Conservation (phyloP, 257 asterid genomes). For the Nyctanthes arbortristis region DNA sequence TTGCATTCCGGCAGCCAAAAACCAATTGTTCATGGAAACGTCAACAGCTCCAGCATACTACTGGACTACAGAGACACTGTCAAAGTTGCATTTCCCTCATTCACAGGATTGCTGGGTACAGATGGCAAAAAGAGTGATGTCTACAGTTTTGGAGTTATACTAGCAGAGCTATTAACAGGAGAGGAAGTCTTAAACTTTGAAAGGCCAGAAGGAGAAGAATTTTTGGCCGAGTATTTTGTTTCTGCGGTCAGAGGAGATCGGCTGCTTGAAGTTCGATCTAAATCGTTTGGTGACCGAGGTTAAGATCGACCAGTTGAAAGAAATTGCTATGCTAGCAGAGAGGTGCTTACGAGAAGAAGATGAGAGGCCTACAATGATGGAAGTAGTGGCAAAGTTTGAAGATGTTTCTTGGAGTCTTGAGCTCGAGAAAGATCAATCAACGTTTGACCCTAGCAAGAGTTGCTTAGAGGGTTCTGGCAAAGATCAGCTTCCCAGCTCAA, state of each 20-base stretch:
- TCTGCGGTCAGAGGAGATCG: neutral
- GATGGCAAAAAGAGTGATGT: constrained; percentile 25
- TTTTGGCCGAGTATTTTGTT: constrained; percentile 5
- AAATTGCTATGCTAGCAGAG: constrained; percentile 19
- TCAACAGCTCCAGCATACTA: constrained; percentile 33
- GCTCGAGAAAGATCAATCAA: neutral
- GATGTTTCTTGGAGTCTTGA: neutral
- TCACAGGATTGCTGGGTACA: neutral
- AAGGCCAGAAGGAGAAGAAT: constrained; percentile 17
- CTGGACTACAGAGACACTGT: constrained; percentile 13
- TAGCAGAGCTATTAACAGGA: constrained; percentile 32
- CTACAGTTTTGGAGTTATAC: constrained; percentile 32
- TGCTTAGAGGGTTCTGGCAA: constrained; percentile 3
- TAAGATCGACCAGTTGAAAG: constrained; percentile 5
- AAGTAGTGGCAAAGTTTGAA: constrained; percentile 21
- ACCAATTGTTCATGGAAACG: constrained; percentile 22
- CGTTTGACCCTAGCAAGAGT: constrained; percentile 4
- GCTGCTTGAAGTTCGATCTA: constrained; percentile 19
- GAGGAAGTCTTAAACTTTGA: constrained; percentile 1
- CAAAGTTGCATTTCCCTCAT: constrained; percentile 18
- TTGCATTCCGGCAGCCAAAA: constrained; percentile 21
- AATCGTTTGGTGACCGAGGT: neutral
- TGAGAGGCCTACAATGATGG: constrained; percentile 30
- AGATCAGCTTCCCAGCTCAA: too few species aligned
- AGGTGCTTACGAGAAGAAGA: constrained; percentile 15